Evolutionary conservation across 83 land plant species (phyloP).

Genomic region (Picea abies): DNA sequence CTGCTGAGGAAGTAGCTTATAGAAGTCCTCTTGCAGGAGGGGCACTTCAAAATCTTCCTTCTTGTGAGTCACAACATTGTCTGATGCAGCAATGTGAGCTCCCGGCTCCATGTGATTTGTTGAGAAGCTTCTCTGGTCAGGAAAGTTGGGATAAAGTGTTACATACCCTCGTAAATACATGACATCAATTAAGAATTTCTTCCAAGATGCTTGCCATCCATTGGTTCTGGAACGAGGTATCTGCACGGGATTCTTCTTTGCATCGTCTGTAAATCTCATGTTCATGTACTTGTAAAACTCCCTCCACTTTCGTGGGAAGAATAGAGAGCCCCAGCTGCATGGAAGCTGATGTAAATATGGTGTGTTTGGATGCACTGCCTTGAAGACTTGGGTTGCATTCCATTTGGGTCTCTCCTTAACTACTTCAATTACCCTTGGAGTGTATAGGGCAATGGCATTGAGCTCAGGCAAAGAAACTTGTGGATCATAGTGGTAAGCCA

Average conservation of each 20-base stretch:
- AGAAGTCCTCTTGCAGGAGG: slow-evolving; percentile 30
- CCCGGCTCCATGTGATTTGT: slow-evolving; percentile 57
- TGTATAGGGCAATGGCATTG: slow-evolving; percentile 49
- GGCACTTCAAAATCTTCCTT: slow-evolving; percentile 48
- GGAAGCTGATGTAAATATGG: slow-evolving; percentile 58
- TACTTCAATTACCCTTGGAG: slow-evolving; percentile 50
- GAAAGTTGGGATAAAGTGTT: slow-evolving; percentile 46
- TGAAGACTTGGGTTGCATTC: slow-evolving; percentile 50
- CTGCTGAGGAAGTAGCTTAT: slow-evolving; percentile 26
- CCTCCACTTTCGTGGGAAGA: slow-evolving; percentile 53
- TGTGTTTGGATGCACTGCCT: slow-evolving; percentile 40
- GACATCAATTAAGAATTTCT: slow-evolving; percentile 39
- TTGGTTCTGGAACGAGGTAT: slow-evolving; percentile 45
- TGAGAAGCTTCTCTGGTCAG: slow-evolving; percentile 51
- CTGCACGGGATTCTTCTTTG: slow-evolving; percentile 45
- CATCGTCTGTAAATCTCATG: slow-evolving; percentile 32
- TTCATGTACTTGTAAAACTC: slow-evolving; percentile 63
- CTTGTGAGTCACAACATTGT: slow-evolving; percentile 35
- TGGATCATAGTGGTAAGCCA: slow-evolving; percentile 40
- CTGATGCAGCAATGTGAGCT: slow-evolving; percentile 36
- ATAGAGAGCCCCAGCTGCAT: slow-evolving; percentile 51
- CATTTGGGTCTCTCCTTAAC: slow-evolving; percentile 53
- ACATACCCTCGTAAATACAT: slow-evolving; percentile 51
- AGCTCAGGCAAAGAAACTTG: slow-evolving; percentile 35
- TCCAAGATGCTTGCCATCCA: slow-evolving; percentile 57